Evolutionary conservation across 75 land plant species (phyloP).

Genomic region (Selaginella tamariscina): DNA sequence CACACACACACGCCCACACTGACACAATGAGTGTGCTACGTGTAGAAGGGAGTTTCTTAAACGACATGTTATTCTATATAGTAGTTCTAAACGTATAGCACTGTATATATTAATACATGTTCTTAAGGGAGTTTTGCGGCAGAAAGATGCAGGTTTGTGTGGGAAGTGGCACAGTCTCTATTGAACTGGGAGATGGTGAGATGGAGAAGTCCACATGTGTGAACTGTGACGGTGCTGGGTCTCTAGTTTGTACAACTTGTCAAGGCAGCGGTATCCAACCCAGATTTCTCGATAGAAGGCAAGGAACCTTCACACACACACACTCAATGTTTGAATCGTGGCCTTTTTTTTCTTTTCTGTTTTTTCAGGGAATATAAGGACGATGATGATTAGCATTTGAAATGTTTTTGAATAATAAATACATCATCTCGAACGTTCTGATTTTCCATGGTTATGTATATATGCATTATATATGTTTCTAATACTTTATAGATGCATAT

Average conservation of each 20-base stretch:
- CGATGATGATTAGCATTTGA: constrained; percentile 11
- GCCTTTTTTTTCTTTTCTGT: background rate
- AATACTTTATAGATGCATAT: too few relatives aligned
- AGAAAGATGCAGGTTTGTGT: constrained; percentile 87
- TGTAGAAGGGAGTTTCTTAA: too few relatives aligned
- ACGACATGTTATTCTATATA: too few relatives aligned
- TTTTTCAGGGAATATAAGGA: constrained; percentile 17
- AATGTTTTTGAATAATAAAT: too few relatives aligned
- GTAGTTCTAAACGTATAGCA: too few relatives aligned
- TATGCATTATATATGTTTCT: too few relatives aligned
- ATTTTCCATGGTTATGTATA: too few relatives aligned
- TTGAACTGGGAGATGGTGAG: constrained; percentile 76
- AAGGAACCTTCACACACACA: background rate
- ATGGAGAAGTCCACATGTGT: constrained; percentile 72
- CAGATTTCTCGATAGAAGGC: constrained; percentile 89
- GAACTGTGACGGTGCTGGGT: constrained; percentile 88
- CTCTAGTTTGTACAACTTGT: constrained; percentile 90
- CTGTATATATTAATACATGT: too few relatives aligned
- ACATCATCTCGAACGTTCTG: too few relatives aligned
- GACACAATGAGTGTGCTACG: too few relatives aligned
- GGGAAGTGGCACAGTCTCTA: constrained; percentile 60
- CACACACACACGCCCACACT: too few relatives aligned
- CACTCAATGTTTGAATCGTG: background rate
- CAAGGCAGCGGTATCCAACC: constrained; percentile 93
- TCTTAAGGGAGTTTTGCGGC: too few relatives aligned